phyloP scores from a whole-genome alignment of 139 green algal genomes.

The Desmodesmus armatus region DNA sequence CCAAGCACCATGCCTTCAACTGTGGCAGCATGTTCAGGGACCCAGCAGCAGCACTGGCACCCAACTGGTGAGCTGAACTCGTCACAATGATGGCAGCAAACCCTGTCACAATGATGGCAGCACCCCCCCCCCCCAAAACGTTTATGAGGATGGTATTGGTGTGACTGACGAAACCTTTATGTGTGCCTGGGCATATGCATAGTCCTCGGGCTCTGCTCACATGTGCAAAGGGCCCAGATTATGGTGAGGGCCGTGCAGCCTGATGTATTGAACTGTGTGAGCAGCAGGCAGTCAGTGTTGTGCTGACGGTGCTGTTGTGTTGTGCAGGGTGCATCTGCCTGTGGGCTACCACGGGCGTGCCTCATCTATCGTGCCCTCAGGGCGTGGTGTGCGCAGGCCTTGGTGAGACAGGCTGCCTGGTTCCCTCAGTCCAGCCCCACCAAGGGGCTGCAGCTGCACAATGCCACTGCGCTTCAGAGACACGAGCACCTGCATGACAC shows the following conservation, averaged over 20 bases:
- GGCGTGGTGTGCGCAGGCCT: conserved; percentile 76
- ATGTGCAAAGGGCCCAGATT: no score
- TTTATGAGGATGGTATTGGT: no score
- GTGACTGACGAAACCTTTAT: no score
- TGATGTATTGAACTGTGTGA: no score
- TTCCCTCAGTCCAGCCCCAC: no score
- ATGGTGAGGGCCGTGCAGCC: no score
- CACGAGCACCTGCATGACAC: neutral
- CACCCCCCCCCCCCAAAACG: no score
- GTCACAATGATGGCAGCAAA: neutral
- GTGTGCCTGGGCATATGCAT: no score
- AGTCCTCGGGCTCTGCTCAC: no score
- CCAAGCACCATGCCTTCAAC: conserved; percentile 89
- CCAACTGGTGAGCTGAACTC: conserved; percentile 82
- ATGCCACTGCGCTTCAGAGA: no score
- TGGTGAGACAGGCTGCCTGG: conserved; percentile 40
- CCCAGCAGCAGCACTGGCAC: conserved; percentile 73
- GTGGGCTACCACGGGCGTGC: conserved; percentile 94
- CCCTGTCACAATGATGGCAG: neutral
- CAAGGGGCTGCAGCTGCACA: no score
- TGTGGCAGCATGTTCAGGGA: conserved; percentile 88
- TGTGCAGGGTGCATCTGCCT: conserved; percentile 86
- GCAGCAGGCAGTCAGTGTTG: neutral
- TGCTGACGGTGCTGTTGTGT: neutral
- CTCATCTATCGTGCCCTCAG: conserved; percentile 91